These are phyloP conservation scores for Beauveria pseudobassiana DNA, from an alignment of 2,329 filamentous ascomycete genomes.

Conservation along the genomic window DNA sequence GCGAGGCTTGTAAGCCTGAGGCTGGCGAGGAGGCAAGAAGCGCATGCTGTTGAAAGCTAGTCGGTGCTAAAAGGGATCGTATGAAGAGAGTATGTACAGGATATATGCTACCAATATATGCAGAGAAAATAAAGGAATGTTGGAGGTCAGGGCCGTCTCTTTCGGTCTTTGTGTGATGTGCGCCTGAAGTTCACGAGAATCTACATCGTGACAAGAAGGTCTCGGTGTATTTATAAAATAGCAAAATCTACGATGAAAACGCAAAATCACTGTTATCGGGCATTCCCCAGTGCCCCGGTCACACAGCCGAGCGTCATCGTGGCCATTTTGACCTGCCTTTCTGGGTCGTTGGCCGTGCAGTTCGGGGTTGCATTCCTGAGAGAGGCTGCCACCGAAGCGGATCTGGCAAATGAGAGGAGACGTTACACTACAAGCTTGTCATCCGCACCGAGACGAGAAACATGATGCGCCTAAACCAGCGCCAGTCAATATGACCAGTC, in stretches of 20 bases:
- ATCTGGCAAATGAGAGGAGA: constrained; percentile 3
- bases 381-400: background rate
- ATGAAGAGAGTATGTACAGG: background rate
- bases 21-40: constrained; percentile 12
- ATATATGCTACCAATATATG: background rate
- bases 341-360: background rate
- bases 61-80: background rate
- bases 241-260: background rate
- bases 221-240: background rate
- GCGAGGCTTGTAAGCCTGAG: constrained; percentile 15
- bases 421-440: constrained; percentile 4
- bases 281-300: background rate
- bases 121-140: constrained; percentile 1
- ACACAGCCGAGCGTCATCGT: background rate
- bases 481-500: no score
- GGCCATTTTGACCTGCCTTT: constrained; percentile 7
- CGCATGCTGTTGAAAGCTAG: constrained; percentile 11
- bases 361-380: constrained; percentile 4
- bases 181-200: constrained; percentile 1
- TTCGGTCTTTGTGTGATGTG: background rate
- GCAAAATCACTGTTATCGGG: background rate
- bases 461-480: no score
- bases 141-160: background rate
- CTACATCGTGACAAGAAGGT: background rate
- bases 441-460: background rate